phyloP scores from a whole-genome alignment of 164 flowering plant species.

The Cinnamomum micranthum region DNA sequence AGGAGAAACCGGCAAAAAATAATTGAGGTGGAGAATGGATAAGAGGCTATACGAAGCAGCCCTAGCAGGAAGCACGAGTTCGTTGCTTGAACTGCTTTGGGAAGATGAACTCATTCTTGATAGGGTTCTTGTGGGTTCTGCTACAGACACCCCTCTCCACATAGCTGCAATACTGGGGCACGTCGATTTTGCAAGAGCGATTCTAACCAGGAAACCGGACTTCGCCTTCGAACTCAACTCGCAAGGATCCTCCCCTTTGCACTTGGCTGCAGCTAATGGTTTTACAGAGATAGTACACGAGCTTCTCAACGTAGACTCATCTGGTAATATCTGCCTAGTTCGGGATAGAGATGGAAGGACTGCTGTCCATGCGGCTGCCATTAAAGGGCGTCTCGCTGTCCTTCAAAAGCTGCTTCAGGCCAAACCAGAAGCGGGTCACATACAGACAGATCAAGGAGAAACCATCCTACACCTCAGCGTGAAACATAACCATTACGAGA shows the following conservation, averaged over 20 bases:
- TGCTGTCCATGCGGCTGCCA: not conserved
- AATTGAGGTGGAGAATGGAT: not conserved
- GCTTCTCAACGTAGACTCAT: not conserved
- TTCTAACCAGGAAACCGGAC: not conserved
- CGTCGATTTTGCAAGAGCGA: not conserved
- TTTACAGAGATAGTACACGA: not conserved
- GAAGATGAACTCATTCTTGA: not conserved
- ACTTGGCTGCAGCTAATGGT: not conserved
- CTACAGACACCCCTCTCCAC: not conserved
- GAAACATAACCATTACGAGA: not conserved
- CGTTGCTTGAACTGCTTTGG: not conserved
- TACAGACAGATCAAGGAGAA: not conserved
- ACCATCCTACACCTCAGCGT: conserved; percentile 3
- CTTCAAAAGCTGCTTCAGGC: not conserved
- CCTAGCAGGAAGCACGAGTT: not conserved
- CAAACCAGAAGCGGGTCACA: not conserved
- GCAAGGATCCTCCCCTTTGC: not conserved
- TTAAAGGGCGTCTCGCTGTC: not conserved
- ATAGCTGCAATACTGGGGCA: not conserved
- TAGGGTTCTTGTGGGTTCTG: not conserved
- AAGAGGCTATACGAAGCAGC: not conserved
- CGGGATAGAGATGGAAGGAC: not conserved
- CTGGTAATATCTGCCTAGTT: not conserved
- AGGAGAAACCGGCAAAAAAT: too few relatives aligned
- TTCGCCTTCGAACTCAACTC: not conserved